A percentile compares a stretch with the other conserved stretches of the same genome.
phyloP scores from a whole-genome alignment of 2,329 filamentous ascomycete genomes.

The Sarocladiaceae sp. region DNA sequence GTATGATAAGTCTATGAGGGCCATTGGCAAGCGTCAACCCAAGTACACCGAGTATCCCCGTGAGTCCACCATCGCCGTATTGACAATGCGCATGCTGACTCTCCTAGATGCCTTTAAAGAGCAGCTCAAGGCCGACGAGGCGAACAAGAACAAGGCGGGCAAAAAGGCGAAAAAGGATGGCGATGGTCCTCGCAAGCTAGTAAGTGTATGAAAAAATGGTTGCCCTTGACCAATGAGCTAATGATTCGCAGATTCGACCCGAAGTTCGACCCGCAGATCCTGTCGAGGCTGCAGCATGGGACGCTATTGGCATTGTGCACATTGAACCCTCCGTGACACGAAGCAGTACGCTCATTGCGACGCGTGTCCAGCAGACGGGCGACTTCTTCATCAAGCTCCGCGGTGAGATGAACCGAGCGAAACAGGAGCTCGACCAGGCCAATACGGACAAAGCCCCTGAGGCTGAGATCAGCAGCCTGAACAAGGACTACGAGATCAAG shows the following conservation, averaged over 20 bases:
- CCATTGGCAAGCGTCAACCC: slow-evolving; percentile 36
- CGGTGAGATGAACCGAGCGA: slow-evolving; percentile 42
- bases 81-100: slow-evolving; percentile 3
- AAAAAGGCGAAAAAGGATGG: slow-evolving; percentile 39
- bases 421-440: slow-evolving; percentile 39
- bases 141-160: slow-evolving; percentile 40
- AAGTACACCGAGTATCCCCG: slow-evolving; percentile 44
- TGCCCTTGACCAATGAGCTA: not conserved
- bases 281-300: slow-evolving; percentile 47
- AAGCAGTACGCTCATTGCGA: slow-evolving; percentile 36
- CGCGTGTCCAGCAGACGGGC: slow-evolving; percentile 46
- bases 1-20: slow-evolving; percentile 37
- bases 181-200: slow-evolving; percentile 34
- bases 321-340: slow-evolving; percentile 37
- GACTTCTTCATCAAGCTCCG: slow-evolving; percentile 46
- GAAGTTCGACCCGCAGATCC: slow-evolving; percentile 39
- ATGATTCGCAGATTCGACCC: slow-evolving; percentile 29
- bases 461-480: slow-evolving; percentile 31
- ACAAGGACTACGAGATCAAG: slow-evolving; percentile 37
- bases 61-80: slow-evolving; percentile 17
- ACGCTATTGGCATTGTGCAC: slow-evolving; percentile 46
- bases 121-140: slow-evolving; percentile 41
- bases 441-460: slow-evolving; percentile 37
- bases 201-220: slow-evolving; percentile 18
- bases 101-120: slow-evolving; percentile 36